phyloP scores from a whole-genome alignment of 495 filamentous ascomycete genomes.

The Penicillium angulare region DNA sequence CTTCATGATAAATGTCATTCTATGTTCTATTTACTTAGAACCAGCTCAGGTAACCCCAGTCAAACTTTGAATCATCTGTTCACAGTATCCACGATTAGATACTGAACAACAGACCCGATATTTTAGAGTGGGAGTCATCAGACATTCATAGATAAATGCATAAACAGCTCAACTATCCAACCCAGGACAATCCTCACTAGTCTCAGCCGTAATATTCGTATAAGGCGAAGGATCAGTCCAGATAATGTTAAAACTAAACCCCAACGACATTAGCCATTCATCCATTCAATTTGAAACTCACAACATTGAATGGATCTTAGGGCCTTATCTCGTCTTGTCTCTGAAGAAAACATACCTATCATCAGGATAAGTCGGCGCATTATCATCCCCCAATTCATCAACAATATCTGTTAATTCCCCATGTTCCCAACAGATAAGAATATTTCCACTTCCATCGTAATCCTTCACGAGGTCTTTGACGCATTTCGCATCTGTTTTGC shows the following conservation, averaged over 20 bases:
- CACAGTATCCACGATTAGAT: no score
- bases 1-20: no score
- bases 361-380: slow-evolving; percentile 34
- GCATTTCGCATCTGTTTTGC: slow-evolving; percentile 45
- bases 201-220: slow-evolving; percentile 10
- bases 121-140: no score
- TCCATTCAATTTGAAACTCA: no score
- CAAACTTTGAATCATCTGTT: no score
- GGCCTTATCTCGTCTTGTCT: not conserved
- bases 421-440: slow-evolving; percentile 60
- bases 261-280: no score
- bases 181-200: slow-evolving; percentile 23
- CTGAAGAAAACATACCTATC: slow-evolving; percentile 18
- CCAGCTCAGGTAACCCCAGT: no score
- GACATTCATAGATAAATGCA: not conserved
- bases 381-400: slow-evolving; percentile 38
- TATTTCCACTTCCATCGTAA: slow-evolving; percentile 49
- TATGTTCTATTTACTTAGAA: no score
- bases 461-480: slow-evolving; percentile 43
- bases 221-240: slow-evolving; percentile 31
- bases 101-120: not conserved
- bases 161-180: slow-evolving; percentile 17
- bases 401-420: slow-evolving; percentile 45
- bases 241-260: slow-evolving; percentile 21
- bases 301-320: no score